Base-by-base conservation (phyloP, 1,284 basidiomycete species). In the Ganoderma multipileum region DNA sequence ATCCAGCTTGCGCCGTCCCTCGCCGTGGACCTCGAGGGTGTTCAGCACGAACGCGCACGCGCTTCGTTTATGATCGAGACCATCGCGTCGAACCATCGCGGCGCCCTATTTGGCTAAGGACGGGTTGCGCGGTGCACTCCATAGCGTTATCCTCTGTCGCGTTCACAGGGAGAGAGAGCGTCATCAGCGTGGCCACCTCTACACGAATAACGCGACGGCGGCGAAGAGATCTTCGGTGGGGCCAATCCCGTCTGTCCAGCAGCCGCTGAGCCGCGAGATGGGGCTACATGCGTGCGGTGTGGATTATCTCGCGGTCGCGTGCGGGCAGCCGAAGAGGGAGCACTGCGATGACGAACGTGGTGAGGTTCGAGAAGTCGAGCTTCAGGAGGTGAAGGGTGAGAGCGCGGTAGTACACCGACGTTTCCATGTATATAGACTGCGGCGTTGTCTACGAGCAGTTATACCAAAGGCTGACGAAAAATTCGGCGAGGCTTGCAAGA, bases 31-130 rank as follows among this genome's bases (percentile, higher is more conserved):
- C 8, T n/a, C 8, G 39, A 14, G 14, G 33, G 20, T 38, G 44
- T n/a, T 47, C 20, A 20, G 44, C 4, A 20, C 23, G 18, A 20
- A 47, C 44, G 44, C 23, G 20, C 11, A 9, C 44, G 11, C 44
- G 44, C 8, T 7, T 52, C 62, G 33, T 41, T 1, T 4, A 63
- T 23, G 18, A 36, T 1, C 2, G 67, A 65, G 44, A 59, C 58
- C 33, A 63, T 18, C 5, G 58, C 52, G 18, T 68, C 16, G 42
- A 65, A 42, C 26, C 39, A 65, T 1, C 67, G 63, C 18, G 63
- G 44, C 3, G 2, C 36, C 67, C 0, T 41, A 42, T 33, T 23
- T 12, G 57, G 30, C 55, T 8, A 5, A n/a, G 36, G 33, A 18
- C 42, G 23, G 8, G 30, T 20, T 47, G 44, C 6, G 20, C 3